Conservation (phyloP, 129 eudicot genomes). For the Chrysanthemum lavandulifolium region DNA sequence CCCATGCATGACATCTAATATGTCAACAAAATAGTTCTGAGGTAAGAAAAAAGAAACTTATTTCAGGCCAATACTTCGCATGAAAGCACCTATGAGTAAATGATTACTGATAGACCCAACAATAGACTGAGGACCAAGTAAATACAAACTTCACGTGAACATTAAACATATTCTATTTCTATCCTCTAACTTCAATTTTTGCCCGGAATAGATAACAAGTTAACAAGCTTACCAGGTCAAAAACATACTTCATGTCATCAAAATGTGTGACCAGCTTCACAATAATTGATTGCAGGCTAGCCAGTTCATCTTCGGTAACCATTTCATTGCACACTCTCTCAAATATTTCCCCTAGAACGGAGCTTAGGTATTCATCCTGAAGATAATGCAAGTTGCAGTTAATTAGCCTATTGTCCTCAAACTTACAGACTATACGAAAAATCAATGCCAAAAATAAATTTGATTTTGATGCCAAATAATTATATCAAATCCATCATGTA, state of each 20-base stretch:
- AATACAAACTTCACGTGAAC: not conserved
- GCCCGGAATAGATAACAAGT: constrained; percentile 2
- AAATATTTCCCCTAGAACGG: constrained; percentile 51
- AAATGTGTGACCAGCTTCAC: constrained; percentile 62
- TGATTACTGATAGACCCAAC: constrained; percentile 2
- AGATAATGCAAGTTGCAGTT: constrained; percentile 7
- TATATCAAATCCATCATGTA: not conserved
- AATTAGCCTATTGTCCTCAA: constrained; percentile 1
- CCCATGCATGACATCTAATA: constrained; percentile 69
- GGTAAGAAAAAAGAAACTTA: constrained; percentile 16
- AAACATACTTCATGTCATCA: constrained; percentile 49
- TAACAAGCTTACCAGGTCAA: constrained; percentile 53
- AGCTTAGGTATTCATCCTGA: constrained; percentile 50
- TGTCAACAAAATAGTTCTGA: constrained; percentile 71
- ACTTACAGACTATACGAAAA: constrained; percentile 11
- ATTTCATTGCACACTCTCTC: constrained; percentile 48
- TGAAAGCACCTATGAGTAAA: not conserved
- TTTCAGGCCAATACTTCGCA: constrained; percentile 1
- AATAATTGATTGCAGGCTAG: constrained; percentile 62
- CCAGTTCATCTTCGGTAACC: constrained; percentile 51
- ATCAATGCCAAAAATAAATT: not conserved
- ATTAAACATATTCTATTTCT: constrained; percentile 1
- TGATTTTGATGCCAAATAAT: not conserved
- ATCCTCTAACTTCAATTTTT: constrained; percentile 1
- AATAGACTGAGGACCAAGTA: not conserved